Percentiles rank a stretch among this genome's conserved stretches.
Conservation (phyloP, 2,329 filamentous ascomycete genomes). For the Botryotinia narcissicola region DNA sequence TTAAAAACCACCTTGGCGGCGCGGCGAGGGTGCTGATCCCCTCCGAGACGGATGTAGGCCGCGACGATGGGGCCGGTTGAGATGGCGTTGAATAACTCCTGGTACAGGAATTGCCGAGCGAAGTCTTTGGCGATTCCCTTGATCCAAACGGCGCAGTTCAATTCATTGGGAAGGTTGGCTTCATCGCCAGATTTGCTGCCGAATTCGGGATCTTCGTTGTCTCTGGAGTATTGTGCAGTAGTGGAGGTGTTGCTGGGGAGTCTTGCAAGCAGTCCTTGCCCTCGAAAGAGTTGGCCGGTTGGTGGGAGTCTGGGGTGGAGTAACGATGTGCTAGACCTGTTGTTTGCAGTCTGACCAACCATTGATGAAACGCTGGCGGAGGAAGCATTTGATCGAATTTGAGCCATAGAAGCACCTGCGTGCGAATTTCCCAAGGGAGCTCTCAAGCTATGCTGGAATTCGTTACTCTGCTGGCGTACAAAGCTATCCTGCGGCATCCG, state of each 20-base stretch:
- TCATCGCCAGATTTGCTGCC: background rate
- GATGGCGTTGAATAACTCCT: background rate
- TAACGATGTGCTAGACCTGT: accelerated
- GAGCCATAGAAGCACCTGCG: no score
- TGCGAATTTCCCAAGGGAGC: no score
- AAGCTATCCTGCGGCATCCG: no score
- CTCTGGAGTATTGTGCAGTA: background rate
- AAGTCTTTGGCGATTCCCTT: background rate
- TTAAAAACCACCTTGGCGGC: background rate
- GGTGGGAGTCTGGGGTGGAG: background rate
- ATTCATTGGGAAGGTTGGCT: accelerated
- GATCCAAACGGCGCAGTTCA: background rate
- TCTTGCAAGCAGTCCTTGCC: background rate
- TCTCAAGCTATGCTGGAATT: no score
- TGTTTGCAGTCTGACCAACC: accelerated
- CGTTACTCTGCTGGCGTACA: no score
- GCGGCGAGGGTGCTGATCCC: accelerated
- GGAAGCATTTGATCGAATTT: no score
- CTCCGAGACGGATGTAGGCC: background rate
- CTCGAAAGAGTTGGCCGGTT: background rate
- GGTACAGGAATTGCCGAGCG: background rate
- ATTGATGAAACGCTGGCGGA: no score
- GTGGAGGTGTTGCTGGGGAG: accelerated
- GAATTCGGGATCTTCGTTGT: accelerated
- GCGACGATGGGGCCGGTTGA: background rate